These are phyloP conservation scores for Calonectria montana DNA, from an alignment of 2,329 filamentous ascomycete species.

Conservation along the genomic window DNA sequence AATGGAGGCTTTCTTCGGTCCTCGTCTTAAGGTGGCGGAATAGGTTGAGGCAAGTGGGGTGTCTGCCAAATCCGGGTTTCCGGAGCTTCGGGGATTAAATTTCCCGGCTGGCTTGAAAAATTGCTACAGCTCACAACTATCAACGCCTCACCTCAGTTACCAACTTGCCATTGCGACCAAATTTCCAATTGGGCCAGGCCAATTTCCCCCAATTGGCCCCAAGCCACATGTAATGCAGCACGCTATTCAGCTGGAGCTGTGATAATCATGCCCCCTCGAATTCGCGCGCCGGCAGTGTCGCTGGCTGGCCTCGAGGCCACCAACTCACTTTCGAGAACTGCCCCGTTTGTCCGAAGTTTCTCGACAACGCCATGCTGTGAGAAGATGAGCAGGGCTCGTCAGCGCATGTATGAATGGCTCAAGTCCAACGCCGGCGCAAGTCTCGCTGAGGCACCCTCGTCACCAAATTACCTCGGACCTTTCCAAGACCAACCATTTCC, in stretches of 20 bases:
- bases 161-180: constrained; percentile 23
- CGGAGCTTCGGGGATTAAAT: constrained; percentile 15
- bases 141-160: constrained; percentile 25
- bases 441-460: constrained; percentile 38
- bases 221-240: constrained; percentile 40
- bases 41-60: background rate
- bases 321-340: constrained; percentile 26
- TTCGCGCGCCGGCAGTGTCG: constrained; percentile 44
- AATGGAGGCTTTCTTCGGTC: too few species aligned
- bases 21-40: too few species aligned
- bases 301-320: constrained; percentile 46
- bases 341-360: constrained; percentile 48
- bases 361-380: constrained; percentile 53
- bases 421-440: constrained; percentile 39
- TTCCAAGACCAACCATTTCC: constrained; percentile 74
- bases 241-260: constrained; percentile 28
- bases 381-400: constrained; percentile 52
- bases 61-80: background rate
- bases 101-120: constrained; percentile 37
- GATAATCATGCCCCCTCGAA: constrained; percentile 48
- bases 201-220: constrained; percentile 40
- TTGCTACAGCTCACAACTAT: constrained; percentile 24
- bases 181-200: constrained; percentile 28
- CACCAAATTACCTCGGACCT: constrained; percentile 53
- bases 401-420: constrained; percentile 54